Base-by-base conservation (phyloP, 768 basidiomycete genomes). In the Russula sp. region DNA sequence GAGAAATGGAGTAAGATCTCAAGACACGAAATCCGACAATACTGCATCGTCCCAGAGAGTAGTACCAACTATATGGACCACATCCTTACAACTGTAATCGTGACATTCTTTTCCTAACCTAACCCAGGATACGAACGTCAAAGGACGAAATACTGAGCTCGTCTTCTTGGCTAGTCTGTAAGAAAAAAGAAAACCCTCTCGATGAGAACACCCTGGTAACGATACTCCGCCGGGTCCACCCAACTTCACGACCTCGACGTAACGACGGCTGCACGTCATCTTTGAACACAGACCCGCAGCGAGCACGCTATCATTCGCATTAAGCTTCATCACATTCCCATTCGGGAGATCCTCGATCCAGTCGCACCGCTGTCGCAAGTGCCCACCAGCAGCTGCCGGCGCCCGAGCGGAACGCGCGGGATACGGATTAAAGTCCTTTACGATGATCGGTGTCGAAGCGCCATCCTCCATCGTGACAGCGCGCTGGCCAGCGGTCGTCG, bases 401-500 rank as follows among this genome's bases (percentile, higher is more conserved):
- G 40, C 69, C 54, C 53, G 40, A 22, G 34, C 59, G 6, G 69
- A 61, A n/a, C 56, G 53, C 32, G 68, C 60, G 3, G 66, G 51
- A 26, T 62, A 61, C 32, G 48, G 55, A 64, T 71, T 73, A 59
- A 73, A 73, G 64, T 74, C 73, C 52, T 57, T 63, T 42, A 72
- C 67, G 18, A 58, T 51, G 55, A 71, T 66, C 2, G 62, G 64
- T 5, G 67, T 51, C 28, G 48, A 30, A 10, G 5, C 5, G 28
- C 34, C 52, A 5, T 64, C 61, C 10, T 63, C 61, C 53, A 63
- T 57, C 6, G 52, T 51, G 60, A 73, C 69, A 44, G 66, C 68
- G 28, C 74, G 71, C 59, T 75, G 73, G 11, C 74, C 74, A 26
- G 71, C 72, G 1, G 72, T 72, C 32, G 72, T 72, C 52, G 74